Evolutionary conservation across 495 filamentous ascomycete genomes (phyloP).

Genomic region (Hyaloscypha variabilis): DNA sequence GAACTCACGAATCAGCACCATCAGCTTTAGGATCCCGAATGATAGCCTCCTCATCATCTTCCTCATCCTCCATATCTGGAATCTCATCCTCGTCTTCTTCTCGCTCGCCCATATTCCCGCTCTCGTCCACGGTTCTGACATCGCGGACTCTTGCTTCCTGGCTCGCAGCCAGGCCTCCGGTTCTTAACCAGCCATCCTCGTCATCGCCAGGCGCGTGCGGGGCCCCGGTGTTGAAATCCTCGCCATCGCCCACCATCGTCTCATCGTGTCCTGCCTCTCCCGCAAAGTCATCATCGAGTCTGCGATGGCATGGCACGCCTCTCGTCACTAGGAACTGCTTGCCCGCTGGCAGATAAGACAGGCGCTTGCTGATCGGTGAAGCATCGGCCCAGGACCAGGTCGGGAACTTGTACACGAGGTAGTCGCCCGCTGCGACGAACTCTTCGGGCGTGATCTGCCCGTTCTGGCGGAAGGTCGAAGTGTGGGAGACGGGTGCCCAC

Average conservation of each 20-base stretch:
- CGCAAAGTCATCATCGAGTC: slow-evolving; percentile 91
- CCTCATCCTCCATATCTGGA: slow-evolving; percentile 97
- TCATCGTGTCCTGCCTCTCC: slow-evolving; percentile 85
- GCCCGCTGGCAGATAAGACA: slow-evolving; percentile 77
- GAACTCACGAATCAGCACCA: slow-evolving; percentile 68
- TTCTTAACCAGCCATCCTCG: slow-evolving; percentile 90
- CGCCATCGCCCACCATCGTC: slow-evolving; percentile 77
- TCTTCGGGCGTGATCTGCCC: slow-evolving; percentile 98
- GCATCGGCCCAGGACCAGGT: slow-evolving; percentile 98
- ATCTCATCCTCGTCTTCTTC: slow-evolving; percentile 87
- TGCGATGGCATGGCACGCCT: slow-evolving; percentile 87
- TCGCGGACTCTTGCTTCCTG: slow-evolving; percentile 76
- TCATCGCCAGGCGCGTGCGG: slow-evolving; percentile 52
- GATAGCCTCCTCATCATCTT: slow-evolving; percentile 96
- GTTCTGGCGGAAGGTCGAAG: slow-evolving; percentile 88
- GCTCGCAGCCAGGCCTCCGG: slow-evolving; percentile 72
- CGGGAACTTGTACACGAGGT: slow-evolving; percentile 98
- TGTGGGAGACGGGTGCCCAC: slow-evolving; percentile 84
- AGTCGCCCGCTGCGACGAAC: slow-evolving; percentile 94
- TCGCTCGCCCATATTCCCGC: slow-evolving; percentile 73
- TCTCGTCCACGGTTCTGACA: slow-evolving; percentile 84
- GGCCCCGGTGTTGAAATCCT: slow-evolving; percentile 56
- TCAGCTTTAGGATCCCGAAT: slow-evolving; percentile 73
- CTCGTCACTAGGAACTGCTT: slow-evolving; percentile 97
- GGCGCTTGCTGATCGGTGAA: slow-evolving; percentile 73